phyloP scores from a whole-genome alignment of 352 stramenopile genomes.

The Saprolegnia diclina region DNA sequence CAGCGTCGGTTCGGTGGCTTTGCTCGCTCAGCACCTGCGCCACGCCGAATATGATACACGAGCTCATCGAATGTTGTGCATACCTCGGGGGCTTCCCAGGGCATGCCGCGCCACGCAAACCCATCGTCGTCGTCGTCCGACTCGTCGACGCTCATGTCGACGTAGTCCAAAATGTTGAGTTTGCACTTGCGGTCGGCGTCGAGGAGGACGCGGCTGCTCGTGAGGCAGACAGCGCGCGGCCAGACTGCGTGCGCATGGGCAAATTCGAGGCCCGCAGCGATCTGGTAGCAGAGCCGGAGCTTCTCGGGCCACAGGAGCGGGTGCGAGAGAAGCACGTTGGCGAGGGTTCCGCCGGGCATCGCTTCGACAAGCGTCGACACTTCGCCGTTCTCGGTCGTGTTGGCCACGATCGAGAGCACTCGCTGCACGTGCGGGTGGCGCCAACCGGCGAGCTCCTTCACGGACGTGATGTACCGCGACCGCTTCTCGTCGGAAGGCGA shows the following conservation, averaged over 20 bases:
- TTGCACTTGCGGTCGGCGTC: neutral
- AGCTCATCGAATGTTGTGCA: neutral
- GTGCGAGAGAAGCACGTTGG: neutral
- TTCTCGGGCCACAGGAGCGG: neutral
- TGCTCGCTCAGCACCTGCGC: neutral
- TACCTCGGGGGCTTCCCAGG: constrained; percentile 15
- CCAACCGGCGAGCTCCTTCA: neutral
- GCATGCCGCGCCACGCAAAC: neutral
- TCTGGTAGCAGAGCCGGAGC: constrained; percentile 5
- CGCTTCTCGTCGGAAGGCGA: neutral
- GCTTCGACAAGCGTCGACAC: neutral
- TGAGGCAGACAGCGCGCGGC: neutral
- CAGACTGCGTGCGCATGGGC: neutral
- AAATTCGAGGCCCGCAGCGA: neutral
- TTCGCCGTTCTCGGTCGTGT: neutral
- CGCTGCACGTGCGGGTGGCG: neutral
- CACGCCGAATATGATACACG: neutral
- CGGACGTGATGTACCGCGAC: neutral
- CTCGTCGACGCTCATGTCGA: neutral
- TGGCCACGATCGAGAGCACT: neutral
- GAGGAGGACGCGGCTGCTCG: neutral
- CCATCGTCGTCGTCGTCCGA: constrained; percentile 3
- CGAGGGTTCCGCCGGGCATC: neutral
- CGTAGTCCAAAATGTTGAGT: constrained; percentile 12
- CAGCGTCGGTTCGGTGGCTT: neutral